Conservation (phyloP, 192 early-diverging fungal species). For the Piromyces sp. region DNA sequence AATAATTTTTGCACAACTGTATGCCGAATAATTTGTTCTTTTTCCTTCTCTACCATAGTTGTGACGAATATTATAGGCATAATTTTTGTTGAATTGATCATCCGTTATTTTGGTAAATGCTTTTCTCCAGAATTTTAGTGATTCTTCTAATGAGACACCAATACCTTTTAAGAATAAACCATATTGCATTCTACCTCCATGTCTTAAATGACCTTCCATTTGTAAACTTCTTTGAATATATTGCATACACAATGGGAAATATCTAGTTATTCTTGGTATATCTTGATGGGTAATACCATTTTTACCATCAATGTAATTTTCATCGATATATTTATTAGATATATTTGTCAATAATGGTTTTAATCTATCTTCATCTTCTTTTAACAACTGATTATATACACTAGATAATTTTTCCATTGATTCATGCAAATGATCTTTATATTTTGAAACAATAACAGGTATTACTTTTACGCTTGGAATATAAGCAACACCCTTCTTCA, state of each 20-base stretch:
- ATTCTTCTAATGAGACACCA: constrained; percentile 73
- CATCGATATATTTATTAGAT: constrained; percentile 58
- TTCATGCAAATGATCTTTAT: no score
- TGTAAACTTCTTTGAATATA: constrained; percentile 54
- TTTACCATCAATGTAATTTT: constrained; percentile 34
- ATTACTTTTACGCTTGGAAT: no score
- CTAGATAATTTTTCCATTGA: no score
- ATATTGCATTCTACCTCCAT: constrained; percentile 76
- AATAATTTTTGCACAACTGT: constrained; percentile 73
- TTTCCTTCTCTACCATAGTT: constrained; percentile 91
- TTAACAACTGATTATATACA: no score
- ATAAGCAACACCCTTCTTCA: no score
- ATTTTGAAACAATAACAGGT: no score
- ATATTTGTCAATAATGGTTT: constrained; percentile 73
- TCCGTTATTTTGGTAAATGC: constrained; percentile 65
- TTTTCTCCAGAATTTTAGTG: constrained; percentile 76
- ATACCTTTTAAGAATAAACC: constrained; percentile 91
- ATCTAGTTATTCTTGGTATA: constrained; percentile 21
- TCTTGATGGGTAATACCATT: constrained; percentile 43
- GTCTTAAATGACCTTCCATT: constrained; percentile 62
- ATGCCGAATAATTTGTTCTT: constrained; percentile 58
- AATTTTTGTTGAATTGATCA: constrained; percentile 81
- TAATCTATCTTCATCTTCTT: constrained; percentile 37
- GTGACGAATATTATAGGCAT: constrained; percentile 88
- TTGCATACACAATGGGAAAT: constrained; percentile 88